Conservation (phyloP, 164 flowering plant species). For the Aristolochia contorta region DNA sequence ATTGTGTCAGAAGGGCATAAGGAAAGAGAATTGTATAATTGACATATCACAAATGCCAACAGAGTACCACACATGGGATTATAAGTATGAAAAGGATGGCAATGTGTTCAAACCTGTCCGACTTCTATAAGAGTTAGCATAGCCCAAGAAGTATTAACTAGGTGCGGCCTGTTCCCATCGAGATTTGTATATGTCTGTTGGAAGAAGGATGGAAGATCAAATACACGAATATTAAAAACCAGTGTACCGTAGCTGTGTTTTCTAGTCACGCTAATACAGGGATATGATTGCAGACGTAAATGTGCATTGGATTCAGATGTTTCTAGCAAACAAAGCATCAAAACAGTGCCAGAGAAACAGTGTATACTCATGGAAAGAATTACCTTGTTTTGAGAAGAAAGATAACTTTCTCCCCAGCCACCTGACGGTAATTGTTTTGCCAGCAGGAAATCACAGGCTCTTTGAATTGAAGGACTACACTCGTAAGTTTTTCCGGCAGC, state of each 20-base stretch:
- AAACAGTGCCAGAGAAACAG: too few species aligned
- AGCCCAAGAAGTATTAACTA: constrained; percentile 64
- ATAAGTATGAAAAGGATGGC: too few species aligned
- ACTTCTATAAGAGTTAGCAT: constrained; percentile 51
- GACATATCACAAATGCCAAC: background rate
- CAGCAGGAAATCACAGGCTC: constrained; percentile 77
- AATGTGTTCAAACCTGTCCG: constrained; percentile 17
- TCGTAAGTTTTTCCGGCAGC: constrained; percentile 61
- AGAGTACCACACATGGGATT: too few species aligned
- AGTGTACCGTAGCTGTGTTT: too few species aligned
- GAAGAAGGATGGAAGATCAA: background rate
- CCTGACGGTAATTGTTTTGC: constrained; percentile 81
- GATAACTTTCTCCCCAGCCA: constrained; percentile 99
- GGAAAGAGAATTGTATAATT: background rate
- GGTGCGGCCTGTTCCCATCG: constrained; percentile 34
- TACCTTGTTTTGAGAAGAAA: constrained; percentile 89
- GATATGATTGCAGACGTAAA: too few species aligned
- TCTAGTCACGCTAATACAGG: too few species aligned
- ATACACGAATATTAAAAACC: too few species aligned
- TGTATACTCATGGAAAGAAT: background rate
- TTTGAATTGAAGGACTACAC: constrained; percentile 45
- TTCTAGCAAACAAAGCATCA: too few species aligned
- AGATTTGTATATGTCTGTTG: constrained; percentile 49
- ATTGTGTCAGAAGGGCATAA: background rate
- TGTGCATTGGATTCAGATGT: too few species aligned